Percentiles rank a stretch among this genome's conserved stretches.
These are phyloP conservation scores for Tolypocladium nubicola DNA, from an alignment of 2,329 filamentous ascomycete genomes.

Conservation along the genomic window DNA sequence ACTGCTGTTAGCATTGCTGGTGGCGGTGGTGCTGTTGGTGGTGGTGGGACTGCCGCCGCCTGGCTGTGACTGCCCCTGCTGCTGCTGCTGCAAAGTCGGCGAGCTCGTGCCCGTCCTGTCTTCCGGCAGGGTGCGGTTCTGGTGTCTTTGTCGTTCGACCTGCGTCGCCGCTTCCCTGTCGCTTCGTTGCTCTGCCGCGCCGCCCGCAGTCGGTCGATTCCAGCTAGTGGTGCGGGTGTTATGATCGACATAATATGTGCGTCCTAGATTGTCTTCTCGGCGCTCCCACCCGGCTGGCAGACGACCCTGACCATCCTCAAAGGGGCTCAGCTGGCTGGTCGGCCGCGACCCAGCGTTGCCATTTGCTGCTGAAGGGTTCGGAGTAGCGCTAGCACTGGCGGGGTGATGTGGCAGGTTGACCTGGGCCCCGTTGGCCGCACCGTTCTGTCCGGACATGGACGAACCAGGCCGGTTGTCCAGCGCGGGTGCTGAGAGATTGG, in stretches of 20 bases:
- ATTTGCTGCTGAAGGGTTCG: conserved; percentile 15
- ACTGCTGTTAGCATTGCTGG: conserved; percentile 30
- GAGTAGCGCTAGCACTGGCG: conserved; percentile 32
- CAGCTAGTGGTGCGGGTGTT: conserved; percentile 95
- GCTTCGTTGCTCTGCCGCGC: conserved; percentile 57
- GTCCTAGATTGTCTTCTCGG: conserved; percentile 84
- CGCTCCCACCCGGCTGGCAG: conserved; percentile 92
- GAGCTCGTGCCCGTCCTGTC: conserved; percentile 91
- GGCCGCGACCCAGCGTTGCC: conserved; percentile 20
- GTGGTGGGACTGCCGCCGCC: conserved; percentile 16
- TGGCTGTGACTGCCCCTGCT: conserved; percentile 33
- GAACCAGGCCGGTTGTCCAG: conserved; percentile 41
- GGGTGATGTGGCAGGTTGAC: conserved; percentile 33
- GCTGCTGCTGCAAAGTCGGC: conserved; percentile 57
- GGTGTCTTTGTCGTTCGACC: conserved; percentile 84
- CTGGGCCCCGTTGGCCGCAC: conserved; percentile 28
- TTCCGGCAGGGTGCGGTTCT: conserved; percentile 90
- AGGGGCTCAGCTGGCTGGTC: conserved; percentile 61
- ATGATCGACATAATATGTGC: conserved; percentile 97
- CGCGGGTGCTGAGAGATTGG: conserved; percentile 30
- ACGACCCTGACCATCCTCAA: conserved; percentile 91
- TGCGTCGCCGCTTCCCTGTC: conserved; percentile 86
- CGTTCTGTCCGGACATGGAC: conserved; percentile 39
- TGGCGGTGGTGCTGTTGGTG: conserved; percentile 14
- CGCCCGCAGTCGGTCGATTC: conserved; percentile 77